A percentile compares a stretch with the other conserved stretches of the same genome.
phyloP scores from a whole-genome alignment of 106 monocot genomes.

The Xerophyta viscosa region DNA sequence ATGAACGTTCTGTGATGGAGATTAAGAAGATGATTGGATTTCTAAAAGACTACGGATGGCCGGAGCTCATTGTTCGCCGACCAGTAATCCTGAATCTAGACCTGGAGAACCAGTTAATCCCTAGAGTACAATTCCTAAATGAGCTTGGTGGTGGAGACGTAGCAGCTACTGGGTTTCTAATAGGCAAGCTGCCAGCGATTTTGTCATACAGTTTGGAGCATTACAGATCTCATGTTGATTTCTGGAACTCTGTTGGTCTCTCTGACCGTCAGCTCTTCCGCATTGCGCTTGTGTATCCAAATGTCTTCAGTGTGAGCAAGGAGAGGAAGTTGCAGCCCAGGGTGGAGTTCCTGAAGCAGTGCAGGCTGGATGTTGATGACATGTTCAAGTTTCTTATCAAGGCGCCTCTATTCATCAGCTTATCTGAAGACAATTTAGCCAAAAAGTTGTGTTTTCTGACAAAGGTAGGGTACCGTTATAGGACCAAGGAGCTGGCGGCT shows the following conservation, averaged over 20 bases:
- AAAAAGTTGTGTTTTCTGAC: constrained; percentile 54
- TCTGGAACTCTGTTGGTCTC: constrained; percentile 55
- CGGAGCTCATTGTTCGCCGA: constrained; percentile 39
- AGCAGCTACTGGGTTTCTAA: constrained; percentile 21
- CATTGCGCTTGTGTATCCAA: constrained; percentile 61
- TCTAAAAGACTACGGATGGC: constrained; percentile 28
- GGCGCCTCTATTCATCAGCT: constrained; percentile 55
- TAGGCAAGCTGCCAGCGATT: constrained; percentile 46
- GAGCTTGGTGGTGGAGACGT: constrained; percentile 41
- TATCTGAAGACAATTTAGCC: constrained; percentile 49
- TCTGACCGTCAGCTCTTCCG: constrained; percentile 40
- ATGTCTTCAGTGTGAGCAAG: constrained; percentile 57
- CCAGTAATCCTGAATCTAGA: constrained; percentile 58
- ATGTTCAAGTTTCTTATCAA: constrained; percentile 51
- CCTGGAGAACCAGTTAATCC: constrained; percentile 32
- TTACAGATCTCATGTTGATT: constrained; percentile 35
- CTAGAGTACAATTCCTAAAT: constrained; percentile 35
- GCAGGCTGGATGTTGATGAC: constrained; percentile 28
- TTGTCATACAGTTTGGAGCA: constrained; percentile 56
- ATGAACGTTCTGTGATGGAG: constrained; percentile 16
- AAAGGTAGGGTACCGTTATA: constrained; percentile 51
- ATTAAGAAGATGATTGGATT: constrained; percentile 32
- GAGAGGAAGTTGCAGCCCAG: constrained; percentile 56
- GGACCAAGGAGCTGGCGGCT: constrained; percentile 42
- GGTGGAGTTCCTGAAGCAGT: constrained; percentile 40